Evolutionary conservation across 2,329 filamentous ascomycete genomes (phyloP), one percentile per base, ranked within the genome.

Genomic region (Aspergillus ochraceus): DNA sequence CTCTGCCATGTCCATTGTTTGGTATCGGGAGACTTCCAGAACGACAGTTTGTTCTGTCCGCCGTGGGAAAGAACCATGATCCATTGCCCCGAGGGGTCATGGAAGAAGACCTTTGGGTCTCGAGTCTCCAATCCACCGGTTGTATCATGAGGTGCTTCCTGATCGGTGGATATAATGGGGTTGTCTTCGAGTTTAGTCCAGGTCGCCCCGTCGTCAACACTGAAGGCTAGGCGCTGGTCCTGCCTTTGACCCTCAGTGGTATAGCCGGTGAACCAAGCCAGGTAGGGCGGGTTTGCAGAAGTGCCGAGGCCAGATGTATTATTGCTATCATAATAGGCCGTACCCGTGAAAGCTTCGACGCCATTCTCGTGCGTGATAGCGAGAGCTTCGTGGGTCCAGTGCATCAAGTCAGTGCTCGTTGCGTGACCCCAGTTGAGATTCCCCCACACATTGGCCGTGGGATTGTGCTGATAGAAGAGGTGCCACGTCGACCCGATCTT

Each of bases 381-480:
- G 36, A 62, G 29, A 6, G 60, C 55, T 45, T 56, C 20, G 12
- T 62, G 50, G n/a, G 52, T 36, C 62, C 60, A 64, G 22, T 60
- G 60, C 4, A 58, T 46, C 52, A 82, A 68, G 58, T 83, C 80
- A 52, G 78, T 76, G 57, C 80, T 84, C 2, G 77, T 82, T 5
- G 82, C 82, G 63, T 84, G 80, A 2, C 83, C 84, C 81, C 79
- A 82, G 19, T 73, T 76, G 55, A 81, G 76, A 62, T 77, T 71
- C 6, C 72, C 75, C 77, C 77, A 80, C 45, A 71, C 68, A 32
- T 68, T 73, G 0, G 69, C 72, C 9, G 72, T 70, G 1, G 77
- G 76, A 42, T 79, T 79, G 68, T 75, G 84, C 68, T 86, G 83
- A 67, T 82, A 85, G 65, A 81, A 81, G 8, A 84, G 65, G 62